Conservation (phyloP, 371 early-diverging fungal species). For the Basidiobolus meristosporus region DNA sequence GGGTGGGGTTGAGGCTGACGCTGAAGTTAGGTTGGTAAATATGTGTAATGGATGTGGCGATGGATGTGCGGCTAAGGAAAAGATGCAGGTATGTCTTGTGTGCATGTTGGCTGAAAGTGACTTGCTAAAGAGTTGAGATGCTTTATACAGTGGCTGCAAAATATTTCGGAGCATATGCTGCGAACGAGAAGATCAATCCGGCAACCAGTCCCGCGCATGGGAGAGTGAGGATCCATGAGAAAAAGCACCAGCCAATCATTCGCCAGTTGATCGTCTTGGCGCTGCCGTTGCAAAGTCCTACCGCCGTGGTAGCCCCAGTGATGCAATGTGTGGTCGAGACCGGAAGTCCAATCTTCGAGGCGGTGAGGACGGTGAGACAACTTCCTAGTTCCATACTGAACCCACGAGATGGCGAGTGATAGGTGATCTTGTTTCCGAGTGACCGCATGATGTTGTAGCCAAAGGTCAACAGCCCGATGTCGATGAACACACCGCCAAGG, state of each 20-base stretch:
- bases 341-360: slow-evolving; percentile 59
- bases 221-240: slow-evolving; percentile 65
- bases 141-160: too few relatives aligned
- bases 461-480: slow-evolving; percentile 51
- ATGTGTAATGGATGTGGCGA: too few relatives aligned
- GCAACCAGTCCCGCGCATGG: slow-evolving; percentile 53
- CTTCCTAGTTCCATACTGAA: slow-evolving; percentile 71
- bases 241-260: slow-evolving; percentile 40
- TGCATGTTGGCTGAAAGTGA: too few relatives aligned
- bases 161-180: slow-evolving; percentile 20
- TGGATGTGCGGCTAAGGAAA: too few relatives aligned
- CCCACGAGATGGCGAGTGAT: slow-evolving; percentile 67
- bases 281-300: slow-evolving; percentile 71
- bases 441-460: slow-evolving; percentile 55
- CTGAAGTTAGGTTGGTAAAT: too few relatives aligned
- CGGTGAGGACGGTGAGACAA: slow-evolving; percentile 65
- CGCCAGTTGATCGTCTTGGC: slow-evolving; percentile 64
- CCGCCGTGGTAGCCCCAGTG: slow-evolving; percentile 60
- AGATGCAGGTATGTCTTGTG: too few relatives aligned
- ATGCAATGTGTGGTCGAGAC: slow-evolving; percentile 83
- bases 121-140: too few relatives aligned
- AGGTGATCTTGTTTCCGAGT: slow-evolving; percentile 76
- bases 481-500: slow-evolving; percentile 56
- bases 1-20: too few relatives aligned
- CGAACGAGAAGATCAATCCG: slow-evolving; percentile 51